phyloP scores from a whole-genome alignment of 306 rosid genomes.

The Medicago lupulina region DNA sequence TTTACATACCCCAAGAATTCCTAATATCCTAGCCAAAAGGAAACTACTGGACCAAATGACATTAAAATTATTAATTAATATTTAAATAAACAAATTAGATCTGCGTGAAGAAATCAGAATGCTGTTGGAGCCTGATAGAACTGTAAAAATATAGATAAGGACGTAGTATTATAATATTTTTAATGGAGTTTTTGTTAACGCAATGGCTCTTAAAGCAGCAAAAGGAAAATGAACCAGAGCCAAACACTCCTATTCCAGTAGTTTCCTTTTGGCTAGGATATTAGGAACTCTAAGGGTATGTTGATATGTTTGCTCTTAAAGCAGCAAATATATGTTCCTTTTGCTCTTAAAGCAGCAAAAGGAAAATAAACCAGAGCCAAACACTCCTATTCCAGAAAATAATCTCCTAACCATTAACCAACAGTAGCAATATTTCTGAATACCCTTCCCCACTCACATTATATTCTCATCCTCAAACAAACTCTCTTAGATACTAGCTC shows the following conservation, averaged over 20 bases:
- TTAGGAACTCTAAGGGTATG: too few relatives aligned
- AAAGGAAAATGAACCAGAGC: not conserved
- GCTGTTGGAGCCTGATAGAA: not conserved
- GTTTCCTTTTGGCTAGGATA: too few relatives aligned
- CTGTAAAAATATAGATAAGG: too few relatives aligned
- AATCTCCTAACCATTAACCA: not conserved
- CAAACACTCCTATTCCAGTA: not conserved
- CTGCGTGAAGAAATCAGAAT: not conserved
- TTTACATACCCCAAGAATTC: not conserved
- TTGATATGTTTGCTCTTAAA: too few relatives aligned
- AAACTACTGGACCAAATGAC: slow-evolving; percentile 4
- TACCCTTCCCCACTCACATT: too few relatives aligned
- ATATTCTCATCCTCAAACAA: too few relatives aligned
- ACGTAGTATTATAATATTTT: too few relatives aligned
- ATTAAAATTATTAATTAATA: not conserved
- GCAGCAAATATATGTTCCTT: too few relatives aligned
- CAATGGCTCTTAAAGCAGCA: not conserved
- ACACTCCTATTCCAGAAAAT: not conserved
- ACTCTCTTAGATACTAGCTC: too few relatives aligned
- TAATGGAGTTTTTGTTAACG: not conserved
- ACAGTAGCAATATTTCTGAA: not conserved
- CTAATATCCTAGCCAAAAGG: not conserved
- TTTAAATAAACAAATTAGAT: slow-evolving; percentile 10
- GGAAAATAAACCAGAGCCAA: too few relatives aligned
- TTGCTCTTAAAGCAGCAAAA: too few relatives aligned